Evolutionary conservation across 129 eudicot species (phyloP), one percentile per base, ranked within the genome.

Genomic region (Artemisia annua): DNA sequence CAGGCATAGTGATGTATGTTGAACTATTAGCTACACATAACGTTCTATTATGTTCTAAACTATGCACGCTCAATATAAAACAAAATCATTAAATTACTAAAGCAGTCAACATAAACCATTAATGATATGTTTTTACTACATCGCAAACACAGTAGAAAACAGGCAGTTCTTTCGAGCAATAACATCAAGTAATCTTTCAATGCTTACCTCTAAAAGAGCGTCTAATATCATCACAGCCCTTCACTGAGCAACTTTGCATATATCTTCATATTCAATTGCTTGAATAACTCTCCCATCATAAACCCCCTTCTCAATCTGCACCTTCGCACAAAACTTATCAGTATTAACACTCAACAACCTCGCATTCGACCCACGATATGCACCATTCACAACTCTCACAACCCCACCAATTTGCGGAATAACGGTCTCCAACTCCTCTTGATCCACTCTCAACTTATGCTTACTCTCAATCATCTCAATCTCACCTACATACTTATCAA

Each of bases 391-490:
- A 59, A 92, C 76, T 85, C 66, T 89, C 75, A 89, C 98, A 82
- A 87, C 85, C 7, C 98, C 94, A 10, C 98, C 98, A 74, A 89
- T 93, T 66, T 93, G 97, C 0, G 97, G 97, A 74, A 89, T 78
- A 74, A 90, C 97, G 0, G 98, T 90, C 79, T 93, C 98, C 48
- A 93, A 89, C 86, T 93, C 98, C 55, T 81, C 92, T 70, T 93
- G 98, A 84, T 94, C 98, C 46, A 94, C 97, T 75, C 98, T 84
- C 72, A 94, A 70, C 53, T 87, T 85, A 79, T 94, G 97, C 80
- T 86, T 87, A 26, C 60, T 94, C 73, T 94, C 97, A 53, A 90
- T 63, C 96, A 90, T 90, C 86, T 94, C 96, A 78, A 94, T 94
- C 58, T 90, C 98, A 54, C 96, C 97, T 32, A 80, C 91, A 78